Percentiles rank a stretch among this genome's conserved stretches.
phyloP scores from a whole-genome alignment of 257 asterid species.

The Oldenlandia corymbosa region DNA sequence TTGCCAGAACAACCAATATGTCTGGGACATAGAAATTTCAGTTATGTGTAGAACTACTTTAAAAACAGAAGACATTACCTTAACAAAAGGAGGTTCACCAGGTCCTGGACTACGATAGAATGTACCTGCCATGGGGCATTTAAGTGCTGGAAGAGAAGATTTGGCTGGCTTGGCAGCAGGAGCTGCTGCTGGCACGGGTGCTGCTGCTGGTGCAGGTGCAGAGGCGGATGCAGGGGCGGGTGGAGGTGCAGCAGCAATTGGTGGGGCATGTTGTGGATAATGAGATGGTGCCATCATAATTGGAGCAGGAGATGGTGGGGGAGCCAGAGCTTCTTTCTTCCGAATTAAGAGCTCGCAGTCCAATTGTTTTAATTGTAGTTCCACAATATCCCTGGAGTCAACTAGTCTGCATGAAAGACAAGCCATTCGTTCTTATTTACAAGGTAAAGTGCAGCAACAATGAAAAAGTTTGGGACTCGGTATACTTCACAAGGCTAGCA shows the following conservation, averaged over 20 bases:
- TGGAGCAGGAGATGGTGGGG: constrained; percentile 55
- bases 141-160: constrained; percentile 66
- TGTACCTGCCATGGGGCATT: constrained; percentile 91
- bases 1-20: background rate
- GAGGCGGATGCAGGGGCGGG: constrained; percentile 41
- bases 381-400: constrained; percentile 80
- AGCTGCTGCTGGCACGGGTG: constrained; percentile 37
- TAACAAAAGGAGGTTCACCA: constrained; percentile 74
- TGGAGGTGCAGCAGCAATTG: constrained; percentile 27
- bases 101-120: constrained; percentile 81
- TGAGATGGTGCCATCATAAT: constrained; percentile 45
- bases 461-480: constrained; percentile 16
- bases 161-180: constrained; percentile 47
- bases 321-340: constrained; percentile 80
- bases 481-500: constrained; percentile 72
- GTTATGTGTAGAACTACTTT: too few relatives aligned
- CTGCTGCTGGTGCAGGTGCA: constrained; percentile 37
- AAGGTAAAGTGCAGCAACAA: constrained; percentile 3
- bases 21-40: too few relatives aligned
- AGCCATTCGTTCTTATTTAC: constrained; percentile 13
- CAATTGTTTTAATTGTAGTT: constrained; percentile 67
- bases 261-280: constrained; percentile 38
- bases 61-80: constrained; percentile 36
- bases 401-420: constrained; percentile 58
- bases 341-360: constrained; percentile 72